These are phyloP conservation scores for Actinidia chinensis DNA, from an alignment of 179 eudicot species.

Conservation along the genomic window DNA sequence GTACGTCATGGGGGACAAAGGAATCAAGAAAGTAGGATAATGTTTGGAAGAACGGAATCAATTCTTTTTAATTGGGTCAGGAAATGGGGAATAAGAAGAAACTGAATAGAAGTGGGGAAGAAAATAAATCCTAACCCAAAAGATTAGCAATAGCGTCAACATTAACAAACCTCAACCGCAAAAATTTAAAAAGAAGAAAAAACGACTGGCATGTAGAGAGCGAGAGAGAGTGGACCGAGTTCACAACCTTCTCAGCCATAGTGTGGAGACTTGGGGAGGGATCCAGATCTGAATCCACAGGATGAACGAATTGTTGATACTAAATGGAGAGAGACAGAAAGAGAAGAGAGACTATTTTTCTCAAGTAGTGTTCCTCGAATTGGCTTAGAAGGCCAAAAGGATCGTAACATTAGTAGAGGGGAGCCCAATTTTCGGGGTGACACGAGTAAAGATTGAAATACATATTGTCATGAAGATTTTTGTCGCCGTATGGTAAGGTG, in stretches of 20 bases:
- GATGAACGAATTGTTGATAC: background rate
- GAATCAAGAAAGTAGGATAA: too few species aligned
- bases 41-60: too few species aligned
- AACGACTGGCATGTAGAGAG: background rate
- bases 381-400: background rate
- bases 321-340: background rate
- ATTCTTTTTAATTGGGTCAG: too few species aligned
- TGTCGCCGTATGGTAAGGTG: background rate
- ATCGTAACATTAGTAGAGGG: background rate
- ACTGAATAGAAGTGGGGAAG: background rate
- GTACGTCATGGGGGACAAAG: too few species aligned
- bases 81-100: too few species aligned
- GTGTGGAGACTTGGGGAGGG: background rate
- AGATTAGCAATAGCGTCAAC: background rate
- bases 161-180: background rate
- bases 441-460: background rate
- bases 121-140: background rate
- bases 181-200: background rate
- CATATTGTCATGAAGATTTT: background rate
- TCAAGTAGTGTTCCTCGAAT: background rate
- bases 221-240: background rate
- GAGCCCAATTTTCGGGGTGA: background rate
- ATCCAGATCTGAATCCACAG: background rate
- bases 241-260: constrained; percentile 5
- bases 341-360: background rate